A percentile compares a stretch with the other conserved stretches of the same genome.
Evolutionary conservation across 2,329 filamentous ascomycete species (phyloP).

Genomic region (Cadophora gregata): DNA sequence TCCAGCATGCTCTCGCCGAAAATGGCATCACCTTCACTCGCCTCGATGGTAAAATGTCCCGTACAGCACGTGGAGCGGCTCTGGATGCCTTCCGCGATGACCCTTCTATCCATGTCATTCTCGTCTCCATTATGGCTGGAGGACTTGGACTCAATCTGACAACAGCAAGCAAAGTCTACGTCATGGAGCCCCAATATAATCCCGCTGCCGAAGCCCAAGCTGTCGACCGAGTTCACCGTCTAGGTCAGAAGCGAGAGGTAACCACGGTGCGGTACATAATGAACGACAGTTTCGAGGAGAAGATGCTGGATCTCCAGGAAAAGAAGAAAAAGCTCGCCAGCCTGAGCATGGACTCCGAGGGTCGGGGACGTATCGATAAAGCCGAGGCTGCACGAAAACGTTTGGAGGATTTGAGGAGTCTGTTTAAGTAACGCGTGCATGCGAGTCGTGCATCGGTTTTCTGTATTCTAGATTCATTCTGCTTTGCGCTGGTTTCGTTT

Average conservation of each 20-base stretch:
- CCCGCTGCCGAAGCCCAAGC: constrained; percentile 94
- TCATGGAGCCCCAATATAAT: constrained; percentile 99
- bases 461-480: not conserved
- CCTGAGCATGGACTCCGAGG: constrained; percentile 74
- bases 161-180: constrained; percentile 83
- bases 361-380: constrained; percentile 41
- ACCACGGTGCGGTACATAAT: constrained; percentile 90
- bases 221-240: constrained; percentile 87
- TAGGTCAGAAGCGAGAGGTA: constrained; percentile 89
- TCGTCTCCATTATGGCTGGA: constrained; percentile 91
- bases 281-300: constrained; percentile 89
- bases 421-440: constrained; percentile 52
- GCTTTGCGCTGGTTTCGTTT: not conserved
- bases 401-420: constrained; percentile 63
- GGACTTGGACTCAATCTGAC: constrained; percentile 92
- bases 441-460: not conserved
- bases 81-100: constrained; percentile 82
- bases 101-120: constrained; percentile 73
- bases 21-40: constrained; percentile 73
- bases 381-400: constrained; percentile 45
- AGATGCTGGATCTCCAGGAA: constrained; percentile 86
- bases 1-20: constrained; percentile 78
- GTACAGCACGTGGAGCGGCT: constrained; percentile 73
- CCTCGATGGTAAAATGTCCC: constrained; percentile 90
- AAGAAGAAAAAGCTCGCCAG: constrained; percentile 93